Conservation (phyloP, 495 filamentous ascomycete genomes). For the Letharia columbiana region DNA sequence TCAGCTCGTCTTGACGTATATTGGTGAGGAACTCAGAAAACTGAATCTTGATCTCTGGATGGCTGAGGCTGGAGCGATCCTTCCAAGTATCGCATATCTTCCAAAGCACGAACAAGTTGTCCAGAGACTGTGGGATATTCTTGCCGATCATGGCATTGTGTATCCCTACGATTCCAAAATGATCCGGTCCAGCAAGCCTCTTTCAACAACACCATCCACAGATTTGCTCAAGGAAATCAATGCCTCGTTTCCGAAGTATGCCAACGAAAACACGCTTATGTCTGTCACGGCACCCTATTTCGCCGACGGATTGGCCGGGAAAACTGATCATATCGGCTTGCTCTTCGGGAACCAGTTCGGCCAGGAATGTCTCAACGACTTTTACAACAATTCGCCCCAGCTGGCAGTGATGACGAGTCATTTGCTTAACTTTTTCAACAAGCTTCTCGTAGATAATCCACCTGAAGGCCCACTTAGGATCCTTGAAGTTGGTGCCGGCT, state of each 20-base stretch:
- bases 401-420: conserved; percentile 23
- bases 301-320: conserved; percentile 26
- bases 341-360: conserved; percentile 25
- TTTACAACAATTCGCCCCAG: conserved; percentile 27
- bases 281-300: conserved; percentile 26
- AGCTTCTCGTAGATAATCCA: conserved; percentile 13
- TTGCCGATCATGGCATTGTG: conserved; percentile 26
- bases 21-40: conserved; percentile 30
- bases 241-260: conserved; percentile 19
- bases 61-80: conserved; percentile 21
- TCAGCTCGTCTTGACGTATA: conserved; percentile 30
- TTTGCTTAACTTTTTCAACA: conserved; percentile 23
- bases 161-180: neutral
- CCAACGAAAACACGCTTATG: conserved; percentile 26
- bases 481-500: conserved; percentile 27
- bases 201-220: conserved; percentile 2
- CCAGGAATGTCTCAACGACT: conserved; percentile 24
- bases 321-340: conserved; percentile 25
- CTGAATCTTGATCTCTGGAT: conserved; percentile 28
- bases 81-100: conserved; percentile 24
- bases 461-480: conserved; percentile 16
- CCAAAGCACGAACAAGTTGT: conserved; percentile 28
- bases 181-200: conserved; percentile 17
- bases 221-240: conserved; percentile 6
- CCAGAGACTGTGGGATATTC: conserved; percentile 27